These are phyloP conservation scores for Xylariaceae sp. DNA, from an alignment of 2,329 filamentous ascomycete genomes.

Conservation along the genomic window DNA sequence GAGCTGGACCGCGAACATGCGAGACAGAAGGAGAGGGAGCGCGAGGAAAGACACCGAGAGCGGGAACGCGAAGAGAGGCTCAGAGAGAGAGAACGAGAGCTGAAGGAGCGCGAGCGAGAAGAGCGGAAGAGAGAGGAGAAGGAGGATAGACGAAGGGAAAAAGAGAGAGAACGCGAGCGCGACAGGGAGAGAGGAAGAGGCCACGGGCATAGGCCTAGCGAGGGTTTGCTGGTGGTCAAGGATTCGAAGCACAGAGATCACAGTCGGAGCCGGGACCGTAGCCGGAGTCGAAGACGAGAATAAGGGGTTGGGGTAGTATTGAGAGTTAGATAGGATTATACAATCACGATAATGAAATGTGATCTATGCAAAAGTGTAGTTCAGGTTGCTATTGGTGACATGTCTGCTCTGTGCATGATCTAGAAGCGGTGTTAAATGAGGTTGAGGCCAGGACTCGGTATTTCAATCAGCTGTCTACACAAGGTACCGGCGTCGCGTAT, in stretches of 20 bases:
- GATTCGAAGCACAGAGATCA: slow-evolving; percentile 27
- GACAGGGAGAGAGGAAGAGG: slow-evolving; percentile 16
- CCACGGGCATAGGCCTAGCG: slow-evolving; percentile 12
- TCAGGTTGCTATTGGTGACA: too few relatives aligned
- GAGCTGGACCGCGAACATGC: slow-evolving; percentile 18
- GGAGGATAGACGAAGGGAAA: slow-evolving; percentile 12
- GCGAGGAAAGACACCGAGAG: slow-evolving; percentile 20
- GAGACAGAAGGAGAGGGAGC: slow-evolving; percentile 19
- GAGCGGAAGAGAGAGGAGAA: slow-evolving; percentile 14
- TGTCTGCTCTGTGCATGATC: too few relatives aligned
- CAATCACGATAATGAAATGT: background rate
- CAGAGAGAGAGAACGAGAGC: slow-evolving; percentile 11
- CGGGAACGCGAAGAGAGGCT: slow-evolving; percentile 18
- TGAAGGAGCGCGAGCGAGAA: slow-evolving; percentile 17
- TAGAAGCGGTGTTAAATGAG: too few relatives aligned
- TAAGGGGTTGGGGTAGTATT: background rate
- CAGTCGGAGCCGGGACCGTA: slow-evolving; percentile 24
- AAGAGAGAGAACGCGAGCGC: slow-evolving; percentile 13
- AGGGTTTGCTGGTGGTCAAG: slow-evolving; percentile 24
- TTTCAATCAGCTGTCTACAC: too few relatives aligned
- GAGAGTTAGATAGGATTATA: background rate
- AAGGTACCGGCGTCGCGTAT: too few relatives aligned
- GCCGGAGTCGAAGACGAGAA: slow-evolving; percentile 22
- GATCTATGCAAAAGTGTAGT: too few relatives aligned
- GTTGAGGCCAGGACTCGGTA: too few relatives aligned